Base-by-base conservation (phyloP, 805 yeast species). In the Candida nitratophila region DNA sequence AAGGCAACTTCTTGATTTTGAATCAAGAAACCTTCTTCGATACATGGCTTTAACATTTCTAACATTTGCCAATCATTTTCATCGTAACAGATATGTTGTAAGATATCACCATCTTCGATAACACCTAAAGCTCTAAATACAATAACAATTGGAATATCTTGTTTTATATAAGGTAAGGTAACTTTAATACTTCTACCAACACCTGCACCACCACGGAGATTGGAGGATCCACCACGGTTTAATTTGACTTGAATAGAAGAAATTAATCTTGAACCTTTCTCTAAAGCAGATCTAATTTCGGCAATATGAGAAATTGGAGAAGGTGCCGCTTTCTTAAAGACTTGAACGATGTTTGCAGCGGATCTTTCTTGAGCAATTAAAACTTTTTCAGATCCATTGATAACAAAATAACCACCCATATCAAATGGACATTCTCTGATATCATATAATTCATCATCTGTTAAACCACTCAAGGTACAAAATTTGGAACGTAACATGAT, bases 11-110 rank as follows among this genome's bases (percentile, higher is more conserved):
- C 98, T 60, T 96, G 83, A 61, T 95, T 97, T 70, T 93, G 99
- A 52, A 93, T 90, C 43, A 93, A 93, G 66, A 93, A 95, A 43
- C 97, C 99, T 70, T 95, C 99, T 66, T 93, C 99, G 49, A 93
- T 95, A 77, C 98, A 93, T 7, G 99, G 99, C 65, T 93, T 95
- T 60, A 93, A 75, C 93, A 93, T 88, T 69, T 93, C 99, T 65
- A 93, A 77, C 99, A 93, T 93, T 69, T 93, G 99, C 97, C 98
- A 91, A 71, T 93, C 99, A 53, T 83, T 86, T 48, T 88, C 89
- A 66, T 93, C 99, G 66, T 91, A 93, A 70, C 99, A 93, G 47
- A 93, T 93, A 66, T 93, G 99, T 67, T 93, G 97, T 60, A 93
- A 73, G 59, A 93, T 93, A 69, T 93, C 99, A 64, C 99, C 99